A percentile compares a stretch with the other conserved stretches of the same genome.
Evolutionary conservation across 1,284 basidiomycete genomes (phyloP).

Genomic region (Trametes polyzona): DNA sequence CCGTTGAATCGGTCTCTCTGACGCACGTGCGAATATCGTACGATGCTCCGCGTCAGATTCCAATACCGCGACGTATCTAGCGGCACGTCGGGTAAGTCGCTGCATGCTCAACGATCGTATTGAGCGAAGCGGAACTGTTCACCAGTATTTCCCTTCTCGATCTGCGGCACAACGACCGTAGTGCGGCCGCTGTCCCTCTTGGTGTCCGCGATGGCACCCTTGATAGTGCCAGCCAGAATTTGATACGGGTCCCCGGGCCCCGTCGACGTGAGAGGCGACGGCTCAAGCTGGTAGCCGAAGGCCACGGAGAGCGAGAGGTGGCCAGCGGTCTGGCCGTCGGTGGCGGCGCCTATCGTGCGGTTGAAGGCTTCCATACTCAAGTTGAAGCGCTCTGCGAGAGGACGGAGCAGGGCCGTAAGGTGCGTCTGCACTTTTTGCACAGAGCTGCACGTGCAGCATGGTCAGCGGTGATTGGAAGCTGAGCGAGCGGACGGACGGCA

Average conservation of each 20-base stretch:
- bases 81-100: no score
- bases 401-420: conserved; percentile 43
- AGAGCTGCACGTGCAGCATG: conserved; percentile 36
- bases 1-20: conserved; percentile 23
- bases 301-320: conserved; percentile 43
- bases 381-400: conserved; percentile 49
- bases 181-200: conserved; percentile 28
- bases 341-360: conserved; percentile 19
- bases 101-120: not conserved
- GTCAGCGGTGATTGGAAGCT: no score
- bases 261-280: conserved; percentile 57
- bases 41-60: conserved; percentile 46
- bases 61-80: conserved; percentile 53
- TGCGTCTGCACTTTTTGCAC: conserved; percentile 45
- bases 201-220: conserved; percentile 36
- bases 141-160: conserved; percentile 43
- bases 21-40: conserved; percentile 45
- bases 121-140: not conserved
- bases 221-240: conserved; percentile 54
- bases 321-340: conserved; percentile 21
- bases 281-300: conserved; percentile 49
- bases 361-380: conserved; percentile 59
- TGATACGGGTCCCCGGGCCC: conserved; percentile 47
- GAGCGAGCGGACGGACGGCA: not conserved
- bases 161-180: conserved; percentile 42